Base-by-base conservation (phyloP, 352 stramenopile genomes). In the Pythium rishiriense region DNA sequence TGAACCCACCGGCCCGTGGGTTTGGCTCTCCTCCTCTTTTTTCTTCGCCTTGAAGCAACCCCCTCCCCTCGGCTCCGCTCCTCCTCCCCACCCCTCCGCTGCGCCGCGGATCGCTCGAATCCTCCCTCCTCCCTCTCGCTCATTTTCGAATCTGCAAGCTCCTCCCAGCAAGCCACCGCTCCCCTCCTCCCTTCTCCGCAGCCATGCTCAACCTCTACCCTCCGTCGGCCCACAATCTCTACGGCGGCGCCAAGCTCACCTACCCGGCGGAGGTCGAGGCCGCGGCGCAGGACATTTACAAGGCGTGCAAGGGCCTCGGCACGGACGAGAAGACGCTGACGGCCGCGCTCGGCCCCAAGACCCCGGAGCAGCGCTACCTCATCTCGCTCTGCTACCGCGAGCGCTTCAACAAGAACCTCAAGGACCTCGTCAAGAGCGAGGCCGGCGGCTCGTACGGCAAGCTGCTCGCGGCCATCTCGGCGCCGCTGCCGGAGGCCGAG, bases 131-230 rank as follows among this genome's bases (percentile, higher is more conserved):
- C 33, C 25, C 50, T 15, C 15, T 28, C 43, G 14, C 46, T 64
- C 71, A 76, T 62, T 78, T 64, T 41, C 60, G 64, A 75, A 78
- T 75, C 68, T 63, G 21, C 64, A 61, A 33, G 29, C 43, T 55
- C 49, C 35, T 33, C 42, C 37, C 21, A 33, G 39, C 55, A 56
- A 59, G 25, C 41, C 25, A 43, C 31, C 25, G 59, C 55, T 43
- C 22, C 42, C 15, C 47, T 46, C 51, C 41, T 19, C 17, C 47
- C 31, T 49, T 48, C n/a, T 48, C 19, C 25, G 14, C 28, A 50
- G 75, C n/a, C 17, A 90, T 90, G 83, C 69, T 91, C 46, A 87
- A 90, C 73, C 76, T 92, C 51, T 94, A 94, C 70, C 81, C 85
- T 35, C 78, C 79, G 47, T 79, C 81, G 4, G 80, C 79, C 51